These are phyloP conservation scores for Elaphomyces granulatus DNA, from an alignment of 495 filamentous ascomycete genomes.

Conservation along the genomic window DNA sequence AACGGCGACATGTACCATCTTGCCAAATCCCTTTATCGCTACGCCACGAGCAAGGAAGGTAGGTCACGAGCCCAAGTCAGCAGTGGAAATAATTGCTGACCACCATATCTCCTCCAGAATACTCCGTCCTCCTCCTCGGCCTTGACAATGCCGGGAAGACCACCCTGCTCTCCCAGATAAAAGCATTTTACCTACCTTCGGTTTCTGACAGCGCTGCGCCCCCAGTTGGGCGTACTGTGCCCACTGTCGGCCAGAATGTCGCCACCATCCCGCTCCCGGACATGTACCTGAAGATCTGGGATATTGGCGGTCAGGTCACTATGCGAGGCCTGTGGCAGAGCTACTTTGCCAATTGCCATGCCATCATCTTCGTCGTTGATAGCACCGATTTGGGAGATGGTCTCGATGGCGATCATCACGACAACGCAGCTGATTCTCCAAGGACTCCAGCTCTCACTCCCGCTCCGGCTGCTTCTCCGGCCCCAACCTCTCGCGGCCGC, in stretches of 20 bases:
- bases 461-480: constrained; percentile 20
- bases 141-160: constrained; percentile 98
- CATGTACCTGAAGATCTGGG: constrained; percentile 97
- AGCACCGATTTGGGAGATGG: constrained; percentile 78
- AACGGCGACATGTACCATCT: constrained; percentile 77
- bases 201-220: constrained; percentile 35
- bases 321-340: constrained; percentile 89
- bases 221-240: constrained; percentile 61
- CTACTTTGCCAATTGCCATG: constrained; percentile 87
- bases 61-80: too few relatives aligned
- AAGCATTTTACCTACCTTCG: constrained; percentile 63
- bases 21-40: constrained; percentile 83
- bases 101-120: constrained; percentile 46
- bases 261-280: constrained; percentile 73
- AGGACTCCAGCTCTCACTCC: neutral
- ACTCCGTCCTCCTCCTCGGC: constrained; percentile 91
- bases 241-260: constrained; percentile 96
- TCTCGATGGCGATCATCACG: constrained; percentile 29
- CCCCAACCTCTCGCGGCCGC: constrained; percentile 44
- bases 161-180: constrained; percentile 91
- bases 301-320: constrained; percentile 83
- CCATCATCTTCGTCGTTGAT: constrained; percentile 95
- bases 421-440: neutral
- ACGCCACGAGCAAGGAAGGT: constrained; percentile 94
- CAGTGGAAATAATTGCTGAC: neutral